Percentiles rank a stretch among this genome's conserved stretches.
These are phyloP conservation scores for Colletotrichum sp. DNA, from an alignment of 2,329 filamentous ascomycete species.

Conservation along the genomic window DNA sequence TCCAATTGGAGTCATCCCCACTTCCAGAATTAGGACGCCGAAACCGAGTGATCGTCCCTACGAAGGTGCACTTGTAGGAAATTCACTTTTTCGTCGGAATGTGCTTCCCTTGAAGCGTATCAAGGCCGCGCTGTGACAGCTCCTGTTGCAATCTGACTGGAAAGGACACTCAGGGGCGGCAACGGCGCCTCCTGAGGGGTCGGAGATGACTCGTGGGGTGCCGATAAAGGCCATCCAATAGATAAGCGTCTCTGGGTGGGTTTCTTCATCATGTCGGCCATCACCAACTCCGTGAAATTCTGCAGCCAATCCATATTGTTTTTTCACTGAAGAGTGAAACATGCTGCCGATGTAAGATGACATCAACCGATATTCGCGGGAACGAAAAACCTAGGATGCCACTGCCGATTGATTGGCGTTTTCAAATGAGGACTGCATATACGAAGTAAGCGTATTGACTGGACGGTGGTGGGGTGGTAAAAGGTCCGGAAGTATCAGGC, in stretches of 20 bases:
- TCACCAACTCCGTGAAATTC: not conserved
- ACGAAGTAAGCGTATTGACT: not conserved
- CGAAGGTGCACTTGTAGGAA: not conserved
- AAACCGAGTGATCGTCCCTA: not conserved
- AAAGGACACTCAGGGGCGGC: not conserved
- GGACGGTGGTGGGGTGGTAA: not conserved
- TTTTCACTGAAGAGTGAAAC: not conserved
- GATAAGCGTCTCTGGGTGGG: not conserved
- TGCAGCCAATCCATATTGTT: not conserved
- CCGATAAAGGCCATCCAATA: not conserved
- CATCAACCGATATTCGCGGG: not conserved
- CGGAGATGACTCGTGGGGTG: not conserved
- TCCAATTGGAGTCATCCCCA: not conserved
- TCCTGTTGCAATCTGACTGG: not conserved
- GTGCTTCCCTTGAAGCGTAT: not conserved
- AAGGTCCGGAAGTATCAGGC: not conserved
- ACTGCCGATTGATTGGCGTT: not conserved
- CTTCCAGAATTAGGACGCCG: not conserved
- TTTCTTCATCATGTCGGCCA: not conserved
- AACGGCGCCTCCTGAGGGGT: not conserved
- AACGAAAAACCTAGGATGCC: not conserved
- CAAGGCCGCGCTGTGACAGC: not conserved
- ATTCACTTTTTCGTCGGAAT: not conserved
- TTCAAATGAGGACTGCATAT: not conserved
- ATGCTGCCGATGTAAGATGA: not conserved